phyloP scores from a whole-genome alignment of 192 early-diverging fungal species.

The Backusella australiensis region DNA sequence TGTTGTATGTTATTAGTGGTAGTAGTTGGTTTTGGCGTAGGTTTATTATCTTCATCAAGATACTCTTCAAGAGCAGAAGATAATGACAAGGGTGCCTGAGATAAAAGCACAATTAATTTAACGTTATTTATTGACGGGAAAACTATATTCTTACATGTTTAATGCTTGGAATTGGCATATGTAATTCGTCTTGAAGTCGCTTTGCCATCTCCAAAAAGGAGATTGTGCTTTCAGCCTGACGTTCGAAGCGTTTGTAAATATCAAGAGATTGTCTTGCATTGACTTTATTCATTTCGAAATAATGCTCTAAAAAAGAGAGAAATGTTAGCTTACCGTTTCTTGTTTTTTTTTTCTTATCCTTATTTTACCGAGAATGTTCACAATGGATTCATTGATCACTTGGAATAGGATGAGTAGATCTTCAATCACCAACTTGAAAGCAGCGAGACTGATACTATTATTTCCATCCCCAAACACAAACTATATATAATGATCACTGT shows the following conservation, averaged over 20 bases:
- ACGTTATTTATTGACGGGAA: not conserved
- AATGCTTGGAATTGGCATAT: slow-evolving; percentile 70
- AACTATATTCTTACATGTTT: slow-evolving; percentile 60
- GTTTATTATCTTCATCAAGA: slow-evolving; percentile 21
- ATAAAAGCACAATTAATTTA: not conserved
- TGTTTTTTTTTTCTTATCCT: not conserved
- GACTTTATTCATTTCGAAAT: slow-evolving; percentile 69
- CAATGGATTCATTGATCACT: slow-evolving; percentile 77
- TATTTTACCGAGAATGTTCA: slow-evolving; percentile 66
- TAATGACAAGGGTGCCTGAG: slow-evolving; percentile 31
- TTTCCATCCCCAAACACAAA: slow-evolving; percentile 72
- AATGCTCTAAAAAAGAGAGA: slow-evolving; percentile 48
- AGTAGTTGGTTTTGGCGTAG: not conserved
- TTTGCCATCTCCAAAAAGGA: slow-evolving; percentile 71
- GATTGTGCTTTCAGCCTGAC: slow-evolving; percentile 67
- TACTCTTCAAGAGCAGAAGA: slow-evolving; percentile 35
- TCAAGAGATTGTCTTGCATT: slow-evolving; percentile 65
- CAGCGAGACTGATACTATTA: slow-evolving; percentile 72
- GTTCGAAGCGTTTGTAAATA: slow-evolving; percentile 77
- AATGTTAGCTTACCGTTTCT: not conserved
- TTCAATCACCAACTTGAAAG: slow-evolving; percentile 67
- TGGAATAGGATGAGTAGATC: slow-evolving; percentile 76
- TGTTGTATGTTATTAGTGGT: not conserved
- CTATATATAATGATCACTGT: slow-evolving; percentile 32
- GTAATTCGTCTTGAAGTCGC: slow-evolving; percentile 52